A percentile compares a stretch with the other conserved stretches of the same genome.
phyloP scores from a whole-genome alignment of 306 rosid genomes.

The Herpetospermum pedunculosum region DNA sequence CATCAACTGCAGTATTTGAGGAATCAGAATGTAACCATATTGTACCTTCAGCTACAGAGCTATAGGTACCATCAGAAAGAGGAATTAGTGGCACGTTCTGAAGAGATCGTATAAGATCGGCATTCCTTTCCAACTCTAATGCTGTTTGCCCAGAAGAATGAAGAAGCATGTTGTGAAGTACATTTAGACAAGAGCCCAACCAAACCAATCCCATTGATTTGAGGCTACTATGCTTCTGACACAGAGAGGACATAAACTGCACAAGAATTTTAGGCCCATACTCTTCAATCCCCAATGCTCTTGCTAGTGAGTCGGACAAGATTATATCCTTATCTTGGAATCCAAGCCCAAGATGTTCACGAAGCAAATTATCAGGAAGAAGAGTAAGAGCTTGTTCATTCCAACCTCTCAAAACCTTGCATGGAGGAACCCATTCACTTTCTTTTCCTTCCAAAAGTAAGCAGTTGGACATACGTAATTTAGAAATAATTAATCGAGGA shows the following conservation, averaged over 20 bases:
- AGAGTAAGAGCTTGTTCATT: slow-evolving; percentile 50
- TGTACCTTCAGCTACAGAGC: slow-evolving; percentile 60
- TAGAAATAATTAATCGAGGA: slow-evolving; percentile 65
- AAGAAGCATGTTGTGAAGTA: slow-evolving; percentile 33
- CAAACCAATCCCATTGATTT: slow-evolving; percentile 54
- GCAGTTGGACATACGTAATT: slow-evolving; percentile 62
- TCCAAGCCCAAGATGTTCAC: slow-evolving; percentile 70
- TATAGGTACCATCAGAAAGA: slow-evolving; percentile 80
- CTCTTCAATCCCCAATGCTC: slow-evolving; percentile 72
- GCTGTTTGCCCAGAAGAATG: slow-evolving; percentile 33
- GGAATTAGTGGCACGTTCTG: slow-evolving; percentile 52
- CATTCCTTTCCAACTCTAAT: slow-evolving; percentile 25
- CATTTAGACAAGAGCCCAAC: slow-evolving; percentile 60
- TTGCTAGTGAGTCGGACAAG: slow-evolving; percentile 55
- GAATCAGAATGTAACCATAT: slow-evolving; percentile 70
- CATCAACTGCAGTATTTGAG: slow-evolving; percentile 33
- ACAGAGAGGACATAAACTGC: slow-evolving; percentile 42
- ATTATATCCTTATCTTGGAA: slow-evolving; percentile 52
- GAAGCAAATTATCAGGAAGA: slow-evolving; percentile 55
- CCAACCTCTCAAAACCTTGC: slow-evolving; percentile 89
- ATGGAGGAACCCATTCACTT: slow-evolving; percentile 71
- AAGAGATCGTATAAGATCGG: slow-evolving; percentile 34
- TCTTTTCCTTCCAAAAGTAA: slow-evolving; percentile 61
- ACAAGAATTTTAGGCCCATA: slow-evolving; percentile 68
- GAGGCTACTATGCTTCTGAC: slow-evolving; percentile 29